Evolutionary conservation across 208 protist species (phyloP).

Genomic region (Leishmania lainsoni): DNA sequence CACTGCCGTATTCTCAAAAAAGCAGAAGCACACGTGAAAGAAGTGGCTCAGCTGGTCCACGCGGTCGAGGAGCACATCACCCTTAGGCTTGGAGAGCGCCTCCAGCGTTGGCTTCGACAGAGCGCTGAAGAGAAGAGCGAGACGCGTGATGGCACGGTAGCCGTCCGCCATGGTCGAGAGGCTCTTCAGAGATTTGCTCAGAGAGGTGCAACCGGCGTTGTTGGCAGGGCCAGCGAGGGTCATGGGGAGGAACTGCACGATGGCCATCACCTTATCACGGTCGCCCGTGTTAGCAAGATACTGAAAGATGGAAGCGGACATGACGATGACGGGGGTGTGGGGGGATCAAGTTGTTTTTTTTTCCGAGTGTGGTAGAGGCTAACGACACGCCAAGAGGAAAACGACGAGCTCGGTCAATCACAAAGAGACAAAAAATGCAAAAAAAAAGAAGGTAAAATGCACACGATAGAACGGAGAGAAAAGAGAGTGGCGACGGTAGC

Average conservation of each 20-base stretch:
- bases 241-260: conserved; percentile 87
- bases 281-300: conserved; percentile 78
- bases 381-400: not conserved
- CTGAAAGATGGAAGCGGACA: conserved; percentile 51
- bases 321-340: conserved; percentile 14
- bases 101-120: conserved; percentile 64
- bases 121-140: conserved; percentile 75
- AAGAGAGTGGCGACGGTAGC: not conserved
- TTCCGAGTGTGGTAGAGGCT: not conserved
- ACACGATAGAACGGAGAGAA: conserved; percentile 13
- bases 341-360: not conserved
- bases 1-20: conserved; percentile 85
- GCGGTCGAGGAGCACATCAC: conserved; percentile 57
- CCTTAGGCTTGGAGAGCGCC: conserved; percentile 57
- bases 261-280: conserved; percentile 90
- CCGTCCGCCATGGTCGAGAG: conserved; percentile 81
- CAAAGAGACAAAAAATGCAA: not conserved
- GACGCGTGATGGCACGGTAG: conserved; percentile 89
- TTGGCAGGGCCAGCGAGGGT: conserved; percentile 60
- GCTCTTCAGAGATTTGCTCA: conserved; percentile 69
- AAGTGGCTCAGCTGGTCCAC: conserved; percentile 74
- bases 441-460: conserved; percentile 6
- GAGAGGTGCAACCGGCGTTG: conserved; percentile 50
- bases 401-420: not conserved
- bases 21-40: conserved; percentile 84